Percentiles rank a stretch among this genome's conserved stretches.
phyloP scores from a whole-genome alignment of 352 stramenopile genomes.

The Globisporangium barbulae region DNA sequence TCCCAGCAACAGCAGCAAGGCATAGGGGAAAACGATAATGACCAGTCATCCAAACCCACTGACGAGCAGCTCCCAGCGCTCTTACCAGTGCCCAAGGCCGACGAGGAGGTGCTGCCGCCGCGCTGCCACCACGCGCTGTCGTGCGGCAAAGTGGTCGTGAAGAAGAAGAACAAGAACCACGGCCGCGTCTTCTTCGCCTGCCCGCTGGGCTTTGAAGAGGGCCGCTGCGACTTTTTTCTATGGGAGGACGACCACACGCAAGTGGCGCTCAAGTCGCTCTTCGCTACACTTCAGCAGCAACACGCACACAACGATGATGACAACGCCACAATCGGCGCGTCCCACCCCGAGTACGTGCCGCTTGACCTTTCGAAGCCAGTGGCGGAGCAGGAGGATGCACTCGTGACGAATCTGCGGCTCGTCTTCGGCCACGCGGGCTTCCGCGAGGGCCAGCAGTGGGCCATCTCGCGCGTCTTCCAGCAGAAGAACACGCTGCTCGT shows the following conservation, averaged over 20 bases:
- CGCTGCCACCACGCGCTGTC: slow-evolving; percentile 66
- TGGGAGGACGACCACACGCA: slow-evolving; percentile 79
- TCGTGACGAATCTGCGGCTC: slow-evolving; percentile 71
- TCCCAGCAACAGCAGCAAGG: slow-evolving; percentile 15
- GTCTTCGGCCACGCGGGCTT: slow-evolving; percentile 86
- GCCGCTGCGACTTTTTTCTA: slow-evolving; percentile 79
- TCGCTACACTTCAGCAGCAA: slow-evolving; percentile 14
- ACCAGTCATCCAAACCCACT: not conserved
- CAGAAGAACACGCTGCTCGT: slow-evolving; percentile 87
- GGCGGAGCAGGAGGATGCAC: slow-evolving; percentile 37
- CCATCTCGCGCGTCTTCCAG: slow-evolving; percentile 69
- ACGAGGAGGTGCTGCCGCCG: slow-evolving; percentile 28
- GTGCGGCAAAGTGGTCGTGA: slow-evolving; percentile 61
- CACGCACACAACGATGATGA: not conserved
- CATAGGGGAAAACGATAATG: not conserved
- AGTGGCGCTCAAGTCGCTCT: slow-evolving; percentile 56
- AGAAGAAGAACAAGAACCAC: slow-evolving; percentile 87
- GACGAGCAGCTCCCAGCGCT: not conserved
- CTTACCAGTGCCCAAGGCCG: not conserved
- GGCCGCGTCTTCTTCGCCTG: slow-evolving; percentile 72
- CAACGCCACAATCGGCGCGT: not conserved
- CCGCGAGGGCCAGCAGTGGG: slow-evolving; percentile 79
- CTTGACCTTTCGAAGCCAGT: slow-evolving; percentile 47
- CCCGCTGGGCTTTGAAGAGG: slow-evolving; percentile 66
- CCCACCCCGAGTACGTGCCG: slow-evolving; percentile 38